Evolutionary conservation across 805 yeast genomes (phyloP).

Genomic region (Saccharomycopsis javanensis): DNA sequence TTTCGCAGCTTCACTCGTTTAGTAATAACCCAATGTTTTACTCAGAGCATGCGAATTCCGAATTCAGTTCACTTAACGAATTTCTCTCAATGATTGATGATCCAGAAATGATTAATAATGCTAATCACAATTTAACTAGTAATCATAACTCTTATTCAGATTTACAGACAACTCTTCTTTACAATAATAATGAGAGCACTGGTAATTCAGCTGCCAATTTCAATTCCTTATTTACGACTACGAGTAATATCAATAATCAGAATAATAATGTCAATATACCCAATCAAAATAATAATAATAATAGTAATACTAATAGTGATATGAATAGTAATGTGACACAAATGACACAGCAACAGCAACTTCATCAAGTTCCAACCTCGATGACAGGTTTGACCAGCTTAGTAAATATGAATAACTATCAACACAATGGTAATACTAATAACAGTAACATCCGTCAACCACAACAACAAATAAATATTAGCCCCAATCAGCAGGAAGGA

Average conservation of each 20-base stretch:
- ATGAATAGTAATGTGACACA: background rate
- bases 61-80: constrained; percentile 81
- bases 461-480: constrained; percentile 9
- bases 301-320: constrained; percentile 4
- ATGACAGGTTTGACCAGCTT: background rate
- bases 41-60: constrained; percentile 89
- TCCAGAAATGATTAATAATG: constrained; percentile 51
- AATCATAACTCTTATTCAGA: constrained; percentile 1
- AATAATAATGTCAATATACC: background rate
- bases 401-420: background rate
- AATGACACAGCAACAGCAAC: background rate
- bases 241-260: background rate
- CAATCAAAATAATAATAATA: constrained; percentile 3
- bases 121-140: constrained; percentile 12
- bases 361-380: background rate
- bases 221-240: constrained; percentile 1
- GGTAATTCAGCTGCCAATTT: constrained; percentile 20
- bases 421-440: constrained; percentile 6
- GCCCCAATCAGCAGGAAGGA: background rate
- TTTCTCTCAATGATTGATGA: constrained; percentile 86
- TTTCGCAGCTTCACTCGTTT: constrained; percentile 33
- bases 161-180: constrained; percentile 22
- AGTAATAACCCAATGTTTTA: constrained; percentile 62
- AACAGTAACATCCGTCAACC: constrained; percentile 16
- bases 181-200: background rate